Conservation (phyloP, 306 rosid species). For the Crotalaria pallida region DNA sequence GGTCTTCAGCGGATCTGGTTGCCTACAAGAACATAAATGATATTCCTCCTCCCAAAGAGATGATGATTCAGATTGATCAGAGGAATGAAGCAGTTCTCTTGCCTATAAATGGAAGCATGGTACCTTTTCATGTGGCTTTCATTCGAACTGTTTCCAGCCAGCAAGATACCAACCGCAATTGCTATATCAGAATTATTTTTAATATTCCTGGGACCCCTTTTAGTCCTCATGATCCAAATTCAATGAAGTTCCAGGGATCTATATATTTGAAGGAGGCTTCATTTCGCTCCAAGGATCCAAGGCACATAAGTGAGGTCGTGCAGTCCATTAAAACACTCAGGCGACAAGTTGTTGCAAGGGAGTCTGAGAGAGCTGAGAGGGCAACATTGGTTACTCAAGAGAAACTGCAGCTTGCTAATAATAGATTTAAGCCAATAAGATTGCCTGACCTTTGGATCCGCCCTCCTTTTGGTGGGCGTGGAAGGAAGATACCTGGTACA, state of each 20-base stretch:
- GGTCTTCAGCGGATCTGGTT: constrained; percentile 52
- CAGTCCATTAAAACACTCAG: constrained; percentile 81
- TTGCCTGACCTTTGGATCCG: constrained; percentile 90
- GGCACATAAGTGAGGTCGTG: constrained; percentile 82
- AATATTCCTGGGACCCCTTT: constrained; percentile 92
- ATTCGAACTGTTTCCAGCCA: constrained; percentile 77
- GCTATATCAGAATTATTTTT: constrained; percentile 70
- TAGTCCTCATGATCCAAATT: constrained; percentile 68
- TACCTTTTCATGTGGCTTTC: constrained; percentile 88
- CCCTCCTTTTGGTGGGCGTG: constrained; percentile 91
- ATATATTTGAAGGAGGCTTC: constrained; percentile 90
- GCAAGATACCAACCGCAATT: constrained; percentile 50
- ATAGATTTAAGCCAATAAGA: constrained; percentile 80
- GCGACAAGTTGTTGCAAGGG: constrained; percentile 82
- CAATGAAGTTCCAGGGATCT: constrained; percentile 66
- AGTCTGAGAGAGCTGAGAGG: constrained; percentile 96
- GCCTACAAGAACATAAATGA: constrained; percentile 90
- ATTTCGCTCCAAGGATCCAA: constrained; percentile 85
- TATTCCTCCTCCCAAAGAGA: constrained; percentile 62
- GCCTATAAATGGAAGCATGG: constrained; percentile 92
- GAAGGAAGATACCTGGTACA: constrained; percentile 82
- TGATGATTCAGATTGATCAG: constrained; percentile 95
- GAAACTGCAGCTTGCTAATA: constrained; percentile 82
- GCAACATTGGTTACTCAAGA: constrained; percentile 96
- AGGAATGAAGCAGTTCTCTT: constrained; percentile 77